Evolutionary conservation across 192 early-diverging fungal species (phyloP).

Genomic region (Coemansia sp.): DNA sequence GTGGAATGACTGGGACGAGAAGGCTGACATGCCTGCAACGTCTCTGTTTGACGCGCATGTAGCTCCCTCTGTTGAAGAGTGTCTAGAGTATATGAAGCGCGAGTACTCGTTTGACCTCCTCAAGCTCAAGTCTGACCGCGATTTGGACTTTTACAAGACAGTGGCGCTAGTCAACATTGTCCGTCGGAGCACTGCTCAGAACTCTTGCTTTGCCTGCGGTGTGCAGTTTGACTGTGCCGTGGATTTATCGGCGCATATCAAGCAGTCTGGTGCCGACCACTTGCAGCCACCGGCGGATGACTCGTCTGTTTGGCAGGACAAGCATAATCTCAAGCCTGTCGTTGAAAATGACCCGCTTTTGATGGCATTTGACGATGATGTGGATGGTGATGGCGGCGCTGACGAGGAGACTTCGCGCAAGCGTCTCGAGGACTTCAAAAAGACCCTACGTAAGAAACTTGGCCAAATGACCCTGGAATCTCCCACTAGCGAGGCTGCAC

Average conservation of each 20-base stretch:
- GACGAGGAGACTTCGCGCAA: slow-evolving; percentile 37
- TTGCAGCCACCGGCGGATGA: slow-evolving; percentile 54
- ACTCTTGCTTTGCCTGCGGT: slow-evolving; percentile 71
- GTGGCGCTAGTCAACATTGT: slow-evolving; percentile 86
- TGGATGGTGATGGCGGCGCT: slow-evolving; percentile 40
- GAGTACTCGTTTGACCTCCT: slow-evolving; percentile 78
- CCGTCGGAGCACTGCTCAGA: slow-evolving; percentile 62
- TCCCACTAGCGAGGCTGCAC: not conserved
- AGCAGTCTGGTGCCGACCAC: slow-evolving; percentile 53
- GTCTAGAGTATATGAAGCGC: slow-evolving; percentile 71
- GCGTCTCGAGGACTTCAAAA: slow-evolving; percentile 40
- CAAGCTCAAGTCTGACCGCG: slow-evolving; percentile 50
- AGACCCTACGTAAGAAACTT: slow-evolving; percentile 32
- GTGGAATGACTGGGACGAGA: slow-evolving; percentile 84
- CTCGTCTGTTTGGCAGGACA: slow-evolving; percentile 70
- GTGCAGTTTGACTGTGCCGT: slow-evolving; percentile 46
- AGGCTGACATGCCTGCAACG: slow-evolving; percentile 59
- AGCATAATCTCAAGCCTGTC: slow-evolving; percentile 73
- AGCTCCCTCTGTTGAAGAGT: slow-evolving; percentile 59
- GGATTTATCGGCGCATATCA: slow-evolving; percentile 66
- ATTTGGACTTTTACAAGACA: slow-evolving; percentile 80
- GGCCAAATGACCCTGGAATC: slow-evolving; percentile 20
- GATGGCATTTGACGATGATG: slow-evolving; percentile 67
- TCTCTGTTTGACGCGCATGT: slow-evolving; percentile 80
- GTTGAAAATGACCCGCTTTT: slow-evolving; percentile 85